Conservation (phyloP, 441 rosid genomes). For the Eutrema salsugineum region DNA sequence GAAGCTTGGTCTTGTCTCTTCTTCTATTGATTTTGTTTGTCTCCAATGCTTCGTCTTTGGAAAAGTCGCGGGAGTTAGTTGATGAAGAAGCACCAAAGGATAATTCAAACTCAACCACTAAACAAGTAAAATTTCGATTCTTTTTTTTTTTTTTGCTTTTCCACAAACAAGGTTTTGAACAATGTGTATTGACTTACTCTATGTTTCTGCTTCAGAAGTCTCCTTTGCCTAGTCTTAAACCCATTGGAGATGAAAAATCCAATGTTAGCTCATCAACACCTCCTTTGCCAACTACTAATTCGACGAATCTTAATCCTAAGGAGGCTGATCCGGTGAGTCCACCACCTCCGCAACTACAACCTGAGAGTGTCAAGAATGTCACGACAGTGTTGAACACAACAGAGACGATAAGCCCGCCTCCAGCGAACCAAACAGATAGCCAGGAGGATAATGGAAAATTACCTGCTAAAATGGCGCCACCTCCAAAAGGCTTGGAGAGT, state of each 20-base stretch:
- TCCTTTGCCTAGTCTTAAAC: conserved; percentile 31
- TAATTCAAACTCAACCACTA: conserved; percentile 19
- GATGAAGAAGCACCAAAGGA: conserved; percentile 31
- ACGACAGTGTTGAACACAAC: conserved; percentile 5
- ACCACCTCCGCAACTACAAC: conserved; percentile 28
- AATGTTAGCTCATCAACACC: conserved; percentile 14
- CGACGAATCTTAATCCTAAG: conserved; percentile 26
- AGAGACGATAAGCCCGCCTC: conserved; percentile 26
- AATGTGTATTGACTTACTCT: conserved; percentile 4
- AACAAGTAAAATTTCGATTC: conserved; percentile 38
- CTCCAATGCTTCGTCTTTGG: conserved; percentile 38
- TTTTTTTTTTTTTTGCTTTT: not conserved
- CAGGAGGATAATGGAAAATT: conserved; percentile 19
- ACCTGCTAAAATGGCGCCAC: conserved; percentile 18
- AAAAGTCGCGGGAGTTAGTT: conserved; percentile 30
- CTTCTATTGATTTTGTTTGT: conserved; percentile 37
- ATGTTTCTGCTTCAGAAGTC: conserved; percentile 39
- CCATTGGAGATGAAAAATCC: conserved; percentile 17
- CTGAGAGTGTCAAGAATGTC: conserved; percentile 19
- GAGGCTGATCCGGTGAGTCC: conserved; percentile 23
- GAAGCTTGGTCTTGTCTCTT: conserved; percentile 36
- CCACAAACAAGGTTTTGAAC: not conserved
- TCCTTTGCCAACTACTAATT: conserved; percentile 5
- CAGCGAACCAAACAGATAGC: conserved; percentile 20
- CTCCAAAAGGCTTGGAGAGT: conserved; percentile 9